phyloP scores from a whole-genome alignment of 257 asterid species.

The Solanum ossicruentum region DNA sequence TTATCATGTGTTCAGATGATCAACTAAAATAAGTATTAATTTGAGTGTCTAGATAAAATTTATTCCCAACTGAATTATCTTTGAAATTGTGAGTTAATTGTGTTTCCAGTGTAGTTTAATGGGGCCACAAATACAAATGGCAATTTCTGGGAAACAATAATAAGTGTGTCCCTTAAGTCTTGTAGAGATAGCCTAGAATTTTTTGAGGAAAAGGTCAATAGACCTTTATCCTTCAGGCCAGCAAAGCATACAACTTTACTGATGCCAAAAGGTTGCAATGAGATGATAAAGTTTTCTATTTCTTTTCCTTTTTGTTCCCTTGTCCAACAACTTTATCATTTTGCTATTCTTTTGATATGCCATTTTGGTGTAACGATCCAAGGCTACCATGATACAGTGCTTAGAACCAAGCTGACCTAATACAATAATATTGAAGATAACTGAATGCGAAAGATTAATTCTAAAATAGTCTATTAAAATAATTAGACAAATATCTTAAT shows the following conservation, averaged over 20 bases:
- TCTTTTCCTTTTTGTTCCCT: not conserved
- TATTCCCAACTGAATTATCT: not conserved
- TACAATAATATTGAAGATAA: too few species aligned
- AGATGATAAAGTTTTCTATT: conserved; percentile 8
- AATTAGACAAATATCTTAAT: too few species aligned
- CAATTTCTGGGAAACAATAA: not conserved
- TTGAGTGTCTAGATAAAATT: too few species aligned
- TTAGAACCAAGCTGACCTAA: too few species aligned
- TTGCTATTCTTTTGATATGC: not conserved
- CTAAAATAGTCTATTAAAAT: too few species aligned
- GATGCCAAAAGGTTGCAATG: conserved; percentile 15
- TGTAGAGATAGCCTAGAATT: not conserved
- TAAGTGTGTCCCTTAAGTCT: not conserved
- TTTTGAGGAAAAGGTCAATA: conserved; percentile 1
- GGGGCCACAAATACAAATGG: not conserved
- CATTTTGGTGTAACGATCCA: too few species aligned
- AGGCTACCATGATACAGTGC: too few species aligned
- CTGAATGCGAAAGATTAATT: too few species aligned
- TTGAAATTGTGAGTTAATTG: not conserved
- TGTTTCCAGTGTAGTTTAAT: not conserved
- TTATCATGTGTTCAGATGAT: too few species aligned
- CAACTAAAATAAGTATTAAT: too few species aligned
- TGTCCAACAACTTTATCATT: not conserved
- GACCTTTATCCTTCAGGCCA: not conserved
- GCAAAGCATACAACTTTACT: not conserved